phyloP scores from a whole-genome alignment of 164 flowering plant species.

The grape (Vitis vinifera) region ASM3070453v1 NC_081812.1:22518501-22519000 shows the following conservation, averaged over 20 bases:
- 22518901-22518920: conserved; percentile 68
- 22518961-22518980: conserved; percentile 53
- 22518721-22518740: background rate
- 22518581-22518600: background rate
- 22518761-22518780: background rate
- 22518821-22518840: background rate
- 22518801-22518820: background rate
- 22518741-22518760: too few species aligned
- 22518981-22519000: conserved; percentile 41
- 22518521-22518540: too few species aligned
- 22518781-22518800: background rate
- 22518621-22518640: background rate
- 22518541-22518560: background rate
- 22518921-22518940: conserved; percentile 88
- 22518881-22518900: conserved; percentile 11
- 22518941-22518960: conserved; percentile 78
- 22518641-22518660: background rate
- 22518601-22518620: background rate
- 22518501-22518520: background rate
- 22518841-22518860: too few species aligned
- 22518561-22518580: background rate
- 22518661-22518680: background rate
- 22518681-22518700: background rate
- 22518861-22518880: conserved; percentile 1
- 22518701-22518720: background rate